Conservation (phyloP, 306 rosid genomes). For the Prunus davidiana region DNA sequence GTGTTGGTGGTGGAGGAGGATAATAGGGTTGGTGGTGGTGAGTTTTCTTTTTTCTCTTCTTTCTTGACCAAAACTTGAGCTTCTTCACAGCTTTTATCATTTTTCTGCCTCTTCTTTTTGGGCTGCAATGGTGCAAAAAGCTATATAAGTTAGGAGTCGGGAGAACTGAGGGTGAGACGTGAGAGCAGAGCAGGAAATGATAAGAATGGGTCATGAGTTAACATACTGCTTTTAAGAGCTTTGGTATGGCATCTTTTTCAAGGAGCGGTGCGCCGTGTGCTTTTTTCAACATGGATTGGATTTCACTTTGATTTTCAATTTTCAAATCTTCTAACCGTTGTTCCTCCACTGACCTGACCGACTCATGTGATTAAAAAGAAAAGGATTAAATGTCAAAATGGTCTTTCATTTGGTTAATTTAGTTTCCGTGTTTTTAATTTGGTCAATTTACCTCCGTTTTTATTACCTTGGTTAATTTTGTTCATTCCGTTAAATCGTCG, state of each 20-base stretch:
- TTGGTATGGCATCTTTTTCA: not conserved
- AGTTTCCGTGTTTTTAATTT: too few relatives aligned
- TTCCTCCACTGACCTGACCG: not conserved
- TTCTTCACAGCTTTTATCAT: slow-evolving; percentile 61
- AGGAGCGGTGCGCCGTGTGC: too few relatives aligned
- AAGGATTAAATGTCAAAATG: too few relatives aligned
- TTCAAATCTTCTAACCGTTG: slow-evolving; percentile 53
- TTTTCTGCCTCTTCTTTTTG: slow-evolving; percentile 13
- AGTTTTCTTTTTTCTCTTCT: slow-evolving; percentile 41
- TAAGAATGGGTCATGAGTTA: not conserved
- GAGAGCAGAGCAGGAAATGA: not conserved
- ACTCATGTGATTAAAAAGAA: too few relatives aligned
- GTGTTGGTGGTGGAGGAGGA: slow-evolving; percentile 29
- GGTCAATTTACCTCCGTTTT: too few relatives aligned
- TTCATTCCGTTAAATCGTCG: too few relatives aligned
- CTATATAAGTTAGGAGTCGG: not conserved
- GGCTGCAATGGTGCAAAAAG: not conserved
- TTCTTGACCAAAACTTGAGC: slow-evolving; percentile 59
- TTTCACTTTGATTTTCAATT: not conserved
- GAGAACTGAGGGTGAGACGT: not conserved
- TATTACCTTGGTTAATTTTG: fast-evolving
- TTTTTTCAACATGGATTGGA: not conserved
- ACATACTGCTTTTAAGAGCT: not conserved
- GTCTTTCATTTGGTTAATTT: too few relatives aligned
- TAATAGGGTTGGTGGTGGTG: slow-evolving; percentile 12